Percentiles rank a stretch among this genome's conserved stretches.
These are phyloP conservation scores for Cardamine occulta DNA, from an alignment of 345 rosid species.

Conservation along the genomic window DNA sequence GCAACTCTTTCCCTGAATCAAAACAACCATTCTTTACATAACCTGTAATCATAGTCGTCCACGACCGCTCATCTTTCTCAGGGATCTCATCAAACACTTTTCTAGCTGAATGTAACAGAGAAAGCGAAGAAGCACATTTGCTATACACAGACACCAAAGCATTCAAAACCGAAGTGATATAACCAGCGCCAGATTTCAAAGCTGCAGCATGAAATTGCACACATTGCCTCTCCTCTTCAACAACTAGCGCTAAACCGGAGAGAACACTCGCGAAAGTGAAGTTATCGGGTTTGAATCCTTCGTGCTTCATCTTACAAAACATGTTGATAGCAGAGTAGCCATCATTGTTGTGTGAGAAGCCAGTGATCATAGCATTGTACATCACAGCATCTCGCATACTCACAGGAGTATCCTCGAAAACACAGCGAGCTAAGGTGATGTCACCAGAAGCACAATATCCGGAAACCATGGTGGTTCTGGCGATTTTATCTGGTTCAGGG, in stretches of 20 bases:
- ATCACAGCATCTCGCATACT: constrained; percentile 44
- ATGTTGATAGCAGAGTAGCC: constrained; percentile 38
- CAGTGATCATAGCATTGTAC: constrained; percentile 50
- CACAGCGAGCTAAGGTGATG: constrained; percentile 6
- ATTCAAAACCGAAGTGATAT: constrained; percentile 39
- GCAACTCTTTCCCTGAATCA: constrained; percentile 38
- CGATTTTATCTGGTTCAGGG: constrained; percentile 42
- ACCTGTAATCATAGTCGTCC: constrained; percentile 48
- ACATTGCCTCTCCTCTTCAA: constrained; percentile 42
- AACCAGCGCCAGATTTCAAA: constrained; percentile 41
- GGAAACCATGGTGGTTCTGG: constrained; percentile 50
- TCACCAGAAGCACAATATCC: constrained; percentile 40
- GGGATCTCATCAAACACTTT: constrained; percentile 46
- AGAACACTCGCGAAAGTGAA: constrained; percentile 47
- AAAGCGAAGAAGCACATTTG: constrained; percentile 36
- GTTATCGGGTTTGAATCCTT: constrained; percentile 45
- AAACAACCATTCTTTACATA: constrained; percentile 44
- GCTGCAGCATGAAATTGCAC: constrained; percentile 45
- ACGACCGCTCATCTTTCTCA: constrained; percentile 46
- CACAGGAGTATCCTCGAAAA: constrained; percentile 41
- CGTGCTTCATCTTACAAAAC: constrained; percentile 36
- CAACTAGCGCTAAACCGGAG: constrained; percentile 31
- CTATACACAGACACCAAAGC: constrained; percentile 43
- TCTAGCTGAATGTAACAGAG: constrained; percentile 33
- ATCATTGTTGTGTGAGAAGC: constrained; percentile 35